Evolutionary conservation across 2,329 filamentous ascomycete genomes (phyloP).

Genomic region (Gyromitra esculenta): DNA sequence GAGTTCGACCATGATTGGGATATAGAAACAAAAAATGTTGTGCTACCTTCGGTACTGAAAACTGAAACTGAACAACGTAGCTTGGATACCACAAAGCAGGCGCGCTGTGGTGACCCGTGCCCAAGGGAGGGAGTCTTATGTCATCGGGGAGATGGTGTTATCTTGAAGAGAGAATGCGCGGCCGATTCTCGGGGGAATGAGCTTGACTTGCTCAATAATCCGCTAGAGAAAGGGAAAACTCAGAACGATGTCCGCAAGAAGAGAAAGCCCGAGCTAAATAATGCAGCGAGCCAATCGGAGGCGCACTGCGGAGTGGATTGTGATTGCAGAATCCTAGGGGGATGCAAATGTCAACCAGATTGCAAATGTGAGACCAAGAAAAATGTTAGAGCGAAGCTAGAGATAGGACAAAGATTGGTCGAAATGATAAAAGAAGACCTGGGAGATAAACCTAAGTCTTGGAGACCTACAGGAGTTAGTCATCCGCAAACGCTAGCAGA

Average conservation of each 20-base stretch:
- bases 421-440: neutral
- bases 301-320: slow-evolving; percentile 17
- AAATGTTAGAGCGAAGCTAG: neutral
- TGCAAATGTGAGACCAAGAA: slow-evolving; percentile 1
- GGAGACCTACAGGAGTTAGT: neutral
- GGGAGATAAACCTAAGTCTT: neutral
- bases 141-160: neutral
- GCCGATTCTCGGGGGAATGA: neutral
- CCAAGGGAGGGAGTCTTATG: neutral
- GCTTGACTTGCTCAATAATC: neutral
- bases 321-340: neutral
- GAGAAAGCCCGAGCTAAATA: slow-evolving; percentile 3
- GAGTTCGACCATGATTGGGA: slow-evolving; percentile 23
- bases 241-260: slow-evolving; percentile 15
- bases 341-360: neutral
- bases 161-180: neutral
- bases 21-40: neutral
- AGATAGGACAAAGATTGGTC: neutral
- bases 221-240: neutral
- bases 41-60: neutral
- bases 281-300: neutral
- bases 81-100: neutral
- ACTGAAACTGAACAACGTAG: neutral
- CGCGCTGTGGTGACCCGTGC: neutral
- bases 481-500: neutral